These are phyloP conservation scores for Trichosporon sp. DNA, from an alignment of 1,284 basidiomycete genomes.

Conservation along the genomic window DNA sequence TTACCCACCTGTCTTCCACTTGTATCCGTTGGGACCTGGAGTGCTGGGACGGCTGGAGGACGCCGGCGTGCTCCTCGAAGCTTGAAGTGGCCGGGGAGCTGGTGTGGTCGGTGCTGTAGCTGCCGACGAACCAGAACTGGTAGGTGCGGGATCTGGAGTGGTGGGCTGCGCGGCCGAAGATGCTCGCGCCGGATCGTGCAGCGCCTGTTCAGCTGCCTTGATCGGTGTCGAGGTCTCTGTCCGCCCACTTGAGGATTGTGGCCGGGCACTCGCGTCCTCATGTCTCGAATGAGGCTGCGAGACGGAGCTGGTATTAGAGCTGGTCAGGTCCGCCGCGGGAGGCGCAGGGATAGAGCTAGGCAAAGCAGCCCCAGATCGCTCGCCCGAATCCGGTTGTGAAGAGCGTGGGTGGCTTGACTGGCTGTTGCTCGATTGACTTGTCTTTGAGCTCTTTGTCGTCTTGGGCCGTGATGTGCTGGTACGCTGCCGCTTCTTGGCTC, in stretches of 20 bases:
- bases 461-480: slow-evolving; percentile 3
- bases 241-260: background rate
- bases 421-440: background rate
- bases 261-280: no score
- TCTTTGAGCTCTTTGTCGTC: slow-evolving; percentile 6
- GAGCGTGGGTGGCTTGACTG: background rate
- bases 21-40: slow-evolving; percentile 21
- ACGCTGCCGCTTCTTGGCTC: slow-evolving; percentile 7
- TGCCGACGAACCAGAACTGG: background rate
- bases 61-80: slow-evolving; percentile 6
- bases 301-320: no score
- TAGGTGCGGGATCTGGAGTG: background rate
- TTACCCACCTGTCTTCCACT: slow-evolving; percentile 36
- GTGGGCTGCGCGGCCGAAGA: background rate
- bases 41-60: slow-evolving; percentile 8
- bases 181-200: background rate
- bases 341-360: background rate
- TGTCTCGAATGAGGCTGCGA: no score
- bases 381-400: background rate
- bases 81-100: slow-evolving; percentile 1
- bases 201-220: background rate
- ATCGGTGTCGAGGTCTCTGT: background rate
- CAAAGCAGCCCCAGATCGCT: background rate
- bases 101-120: background rate
- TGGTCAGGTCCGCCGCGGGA: no score